Evolutionary conservation across 2,329 filamentous ascomycete genomes (phyloP).

Genomic region (Pseudodiploospora longispora): DNA sequence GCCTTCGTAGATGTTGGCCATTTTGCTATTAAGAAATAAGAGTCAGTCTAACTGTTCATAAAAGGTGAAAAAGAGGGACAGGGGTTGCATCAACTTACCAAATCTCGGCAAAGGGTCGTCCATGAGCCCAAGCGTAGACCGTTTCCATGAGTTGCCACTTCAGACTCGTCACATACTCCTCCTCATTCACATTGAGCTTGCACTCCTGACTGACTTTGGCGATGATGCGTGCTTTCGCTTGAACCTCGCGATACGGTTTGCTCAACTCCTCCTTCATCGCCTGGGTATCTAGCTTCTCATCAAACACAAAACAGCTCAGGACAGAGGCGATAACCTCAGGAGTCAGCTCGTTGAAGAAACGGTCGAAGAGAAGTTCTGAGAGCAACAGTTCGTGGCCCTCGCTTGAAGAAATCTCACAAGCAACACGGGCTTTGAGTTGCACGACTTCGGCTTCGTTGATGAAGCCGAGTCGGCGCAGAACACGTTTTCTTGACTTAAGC

Average conservation of each 20-base stretch:
- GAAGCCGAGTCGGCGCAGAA: constrained; percentile 87
- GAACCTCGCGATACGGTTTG: constrained; percentile 80
- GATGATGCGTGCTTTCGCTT: constrained; percentile 76
- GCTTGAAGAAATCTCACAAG: constrained; percentile 91
- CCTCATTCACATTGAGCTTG: constrained; percentile 89
- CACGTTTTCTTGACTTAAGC: constrained; percentile 90
- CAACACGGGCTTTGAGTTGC: constrained; percentile 91
- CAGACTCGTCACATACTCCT: constrained; percentile 82
- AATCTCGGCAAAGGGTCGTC: constrained; percentile 83
- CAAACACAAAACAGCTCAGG: constrained; percentile 92
- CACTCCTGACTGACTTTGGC: constrained; percentile 93
- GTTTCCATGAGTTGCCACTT: constrained; percentile 98
- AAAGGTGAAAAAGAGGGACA: neutral
- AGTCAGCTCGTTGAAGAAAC: constrained; percentile 93
- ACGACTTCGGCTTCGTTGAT: constrained; percentile 95
- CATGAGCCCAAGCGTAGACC: constrained; percentile 84
- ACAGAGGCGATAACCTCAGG: constrained; percentile 82
- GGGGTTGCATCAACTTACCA: constrained; percentile 56
- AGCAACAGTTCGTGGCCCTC: constrained; percentile 88
- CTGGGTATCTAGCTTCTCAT: constrained; percentile 81
- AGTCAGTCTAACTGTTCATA: constrained; percentile 7
- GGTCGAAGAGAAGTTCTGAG: constrained; percentile 88
- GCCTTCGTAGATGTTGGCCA: constrained; percentile 97
- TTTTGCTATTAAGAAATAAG: constrained; percentile 59
- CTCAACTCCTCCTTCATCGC: constrained; percentile 74